A percentile compares a stretch with the other conserved stretches of the same genome.
These are phyloP conservation scores for Pulveroboletus sp. DNA, from an alignment of 768 basidiomycete species.

Conservation along the genomic window DNA sequence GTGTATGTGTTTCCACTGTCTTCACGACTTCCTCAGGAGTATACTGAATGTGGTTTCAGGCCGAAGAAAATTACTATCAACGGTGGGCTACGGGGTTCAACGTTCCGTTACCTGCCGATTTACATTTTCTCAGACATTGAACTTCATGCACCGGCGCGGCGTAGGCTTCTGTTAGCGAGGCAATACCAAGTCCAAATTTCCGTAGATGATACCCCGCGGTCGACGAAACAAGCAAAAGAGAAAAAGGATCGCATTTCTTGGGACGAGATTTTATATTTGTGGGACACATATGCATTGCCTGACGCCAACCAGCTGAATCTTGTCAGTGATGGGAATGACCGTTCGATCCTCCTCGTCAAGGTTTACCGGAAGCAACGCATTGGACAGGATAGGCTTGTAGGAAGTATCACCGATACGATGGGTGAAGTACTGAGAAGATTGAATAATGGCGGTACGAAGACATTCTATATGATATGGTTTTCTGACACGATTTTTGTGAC, in stretches of 20 bases:
- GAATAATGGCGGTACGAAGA: constrained; percentile 11
- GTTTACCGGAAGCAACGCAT: constrained; percentile 10
- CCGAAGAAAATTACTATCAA: constrained; percentile 10
- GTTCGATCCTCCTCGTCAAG: constrained; percentile 6
- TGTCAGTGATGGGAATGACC: constrained; percentile 13
- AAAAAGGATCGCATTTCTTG: constrained; percentile 4
- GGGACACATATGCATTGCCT: not conserved
- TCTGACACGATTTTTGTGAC: not conserved
- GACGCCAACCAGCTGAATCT: not conserved
- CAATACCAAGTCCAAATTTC: constrained; percentile 12
- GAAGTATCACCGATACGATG: constrained; percentile 7
- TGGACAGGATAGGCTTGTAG: constrained; percentile 8
- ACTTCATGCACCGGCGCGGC: constrained; percentile 6
- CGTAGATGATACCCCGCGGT: constrained; percentile 7
- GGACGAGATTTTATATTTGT: constrained; percentile 17
- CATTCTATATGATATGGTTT: not conserved
- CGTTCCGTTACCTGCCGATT: not conserved
- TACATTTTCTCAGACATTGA: constrained; percentile 5
- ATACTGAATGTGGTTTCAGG: constrained; percentile 4
- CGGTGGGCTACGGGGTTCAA: not conserved
- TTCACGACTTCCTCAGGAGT: not conserved
- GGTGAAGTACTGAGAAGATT: constrained; percentile 8
- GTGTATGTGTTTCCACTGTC: constrained; percentile 1
- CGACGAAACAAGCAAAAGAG: constrained; percentile 13
- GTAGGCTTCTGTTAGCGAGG: constrained; percentile 1